A percentile compares a stretch with the other conserved stretches of the same genome.
Evolutionary conservation across 179 eudicot genomes (phyloP).

Genomic region (Drosera spatulata): DNA sequence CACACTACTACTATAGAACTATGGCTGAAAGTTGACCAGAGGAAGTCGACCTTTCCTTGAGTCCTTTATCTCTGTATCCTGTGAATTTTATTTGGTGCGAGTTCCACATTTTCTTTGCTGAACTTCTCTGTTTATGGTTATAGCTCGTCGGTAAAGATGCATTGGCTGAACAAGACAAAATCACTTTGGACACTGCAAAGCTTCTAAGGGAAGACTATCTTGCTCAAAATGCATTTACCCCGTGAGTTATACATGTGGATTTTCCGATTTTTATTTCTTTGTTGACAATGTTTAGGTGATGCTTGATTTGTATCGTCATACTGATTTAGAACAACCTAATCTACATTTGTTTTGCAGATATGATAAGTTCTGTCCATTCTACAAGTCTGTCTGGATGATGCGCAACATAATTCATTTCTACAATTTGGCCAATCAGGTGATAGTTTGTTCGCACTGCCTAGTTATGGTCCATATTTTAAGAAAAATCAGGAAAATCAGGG

Average conservation of each 20-base stretch:
- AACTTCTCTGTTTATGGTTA: conserved; percentile 10
- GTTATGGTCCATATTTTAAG: not conserved
- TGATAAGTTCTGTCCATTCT: conserved; percentile 97
- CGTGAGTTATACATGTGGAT: conserved; percentile 35
- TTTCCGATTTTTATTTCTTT: not conserved
- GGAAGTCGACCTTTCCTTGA: too few species aligned
- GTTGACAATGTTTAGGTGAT: not conserved
- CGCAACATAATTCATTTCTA: conserved; percentile 98
- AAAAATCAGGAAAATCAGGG: too few species aligned
- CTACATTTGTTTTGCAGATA: conserved; percentile 37
- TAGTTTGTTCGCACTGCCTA: not conserved
- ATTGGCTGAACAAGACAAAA: conserved; percentile 88
- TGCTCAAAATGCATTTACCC: conserved; percentile 98
- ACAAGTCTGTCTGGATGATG: conserved; percentile 99
- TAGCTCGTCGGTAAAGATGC: conserved; percentile 99
- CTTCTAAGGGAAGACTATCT: conserved; percentile 98
- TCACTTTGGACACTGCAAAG: conserved; percentile 95
- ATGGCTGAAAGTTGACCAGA: too few species aligned
- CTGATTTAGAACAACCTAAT: not conserved
- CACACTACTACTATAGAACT: too few species aligned
- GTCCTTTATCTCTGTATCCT: not conserved
- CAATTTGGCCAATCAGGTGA: conserved; percentile 95
- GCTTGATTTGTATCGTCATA: conserved; percentile 1
- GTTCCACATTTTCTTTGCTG: not conserved
- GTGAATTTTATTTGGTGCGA: not conserved